A percentile compares a stretch with the other conserved stretches of the same genome.
Conservation (phyloP, 805 yeast species). For the Ogataea methylovora region DNA sequence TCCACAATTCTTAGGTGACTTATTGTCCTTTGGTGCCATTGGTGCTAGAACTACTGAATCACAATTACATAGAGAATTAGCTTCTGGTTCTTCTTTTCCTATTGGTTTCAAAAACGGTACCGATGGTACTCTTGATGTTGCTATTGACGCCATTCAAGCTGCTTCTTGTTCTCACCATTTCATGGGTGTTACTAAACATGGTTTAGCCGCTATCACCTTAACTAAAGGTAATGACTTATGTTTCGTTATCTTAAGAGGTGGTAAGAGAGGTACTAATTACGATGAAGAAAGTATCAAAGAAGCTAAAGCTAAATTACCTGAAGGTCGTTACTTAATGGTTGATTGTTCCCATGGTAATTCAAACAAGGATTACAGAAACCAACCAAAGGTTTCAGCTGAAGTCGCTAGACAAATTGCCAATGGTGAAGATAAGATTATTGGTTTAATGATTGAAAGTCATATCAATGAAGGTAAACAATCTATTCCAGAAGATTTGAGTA, state of each 20-base stretch:
- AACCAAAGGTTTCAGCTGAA: conserved; percentile 77
- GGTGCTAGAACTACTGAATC: conserved; percentile 99
- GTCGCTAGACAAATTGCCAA: conserved; percentile 71
- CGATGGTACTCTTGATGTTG: conserved; percentile 91
- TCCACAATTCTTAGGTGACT: conserved; percentile 90
- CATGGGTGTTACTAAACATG: conserved; percentile 91
- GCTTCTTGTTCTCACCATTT: conserved; percentile 93
- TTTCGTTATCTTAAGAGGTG: conserved; percentile 92
- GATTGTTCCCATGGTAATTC: conserved; percentile 98
- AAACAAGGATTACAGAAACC: conserved; percentile 82
- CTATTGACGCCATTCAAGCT: conserved; percentile 89
- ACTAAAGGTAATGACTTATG: conserved; percentile 90
- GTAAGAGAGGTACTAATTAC: conserved; percentile 86
- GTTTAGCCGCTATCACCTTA: conserved; percentile 91
- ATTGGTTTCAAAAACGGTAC: conserved; percentile 98
- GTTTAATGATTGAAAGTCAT: conserved; percentile 95
- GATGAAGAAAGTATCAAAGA: conserved; percentile 67
- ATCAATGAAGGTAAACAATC: conserved; percentile 90
- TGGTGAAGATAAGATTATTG: conserved; percentile 77
- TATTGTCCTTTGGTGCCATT: conserved; percentile 93
- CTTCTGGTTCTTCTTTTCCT: conserved; percentile 96
- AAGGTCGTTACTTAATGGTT: conserved; percentile 67
- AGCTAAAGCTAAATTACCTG: conserved; percentile 50
- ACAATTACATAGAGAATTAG: conserved; percentile 93
- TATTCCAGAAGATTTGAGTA: conserved; percentile 74